Percentiles rank a stretch among this genome's conserved stretches.
Evolutionary conservation across 768 basidiomycete species (phyloP).

Genomic region (Mycena amicta): DNA sequence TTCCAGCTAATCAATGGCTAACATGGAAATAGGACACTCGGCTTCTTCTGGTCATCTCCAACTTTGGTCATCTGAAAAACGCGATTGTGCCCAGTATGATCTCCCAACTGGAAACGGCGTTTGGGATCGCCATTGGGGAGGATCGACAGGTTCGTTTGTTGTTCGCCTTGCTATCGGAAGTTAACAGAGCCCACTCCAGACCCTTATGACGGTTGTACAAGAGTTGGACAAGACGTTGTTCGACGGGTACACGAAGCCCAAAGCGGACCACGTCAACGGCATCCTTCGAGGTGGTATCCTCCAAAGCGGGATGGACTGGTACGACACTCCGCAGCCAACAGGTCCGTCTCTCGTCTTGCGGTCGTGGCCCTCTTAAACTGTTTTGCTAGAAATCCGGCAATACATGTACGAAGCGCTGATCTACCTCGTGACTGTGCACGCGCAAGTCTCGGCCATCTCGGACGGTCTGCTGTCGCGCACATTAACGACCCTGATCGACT

Average conservation of each 20-base stretch:
- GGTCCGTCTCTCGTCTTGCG: too few species aligned
- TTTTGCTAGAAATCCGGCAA: conserved; percentile 93
- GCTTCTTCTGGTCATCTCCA: conserved; percentile 85
- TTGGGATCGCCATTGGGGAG: conserved; percentile 69
- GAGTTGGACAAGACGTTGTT: conserved; percentile 90
- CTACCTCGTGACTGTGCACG: conserved; percentile 88
- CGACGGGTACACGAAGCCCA: conserved; percentile 83
- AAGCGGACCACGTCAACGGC: conserved; percentile 63
- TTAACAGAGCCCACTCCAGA: too few species aligned
- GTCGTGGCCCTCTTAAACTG: too few species aligned
- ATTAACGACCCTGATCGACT: conserved; percentile 78
- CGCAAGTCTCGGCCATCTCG: conserved; percentile 82
- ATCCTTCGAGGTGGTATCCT: conserved; percentile 83
- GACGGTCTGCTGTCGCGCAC: conserved; percentile 82
- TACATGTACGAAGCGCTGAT: conserved; percentile 92
- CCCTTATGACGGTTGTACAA: conserved; percentile 73
- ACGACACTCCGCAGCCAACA: conserved; percentile 88
- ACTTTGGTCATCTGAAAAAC: conserved; percentile 76
- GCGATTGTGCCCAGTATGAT: conserved; percentile 78
- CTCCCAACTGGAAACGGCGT: conserved; percentile 73
- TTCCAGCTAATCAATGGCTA: conserved; percentile 3
- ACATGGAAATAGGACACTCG: conserved; percentile 74
- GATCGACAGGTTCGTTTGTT: too few species aligned
- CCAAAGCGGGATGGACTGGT: conserved; percentile 87
- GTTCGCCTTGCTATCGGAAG: too few species aligned